Evolutionary conservation across 2,329 filamentous ascomycete species (phyloP).

Genomic region (Phialophora expanda): DNA sequence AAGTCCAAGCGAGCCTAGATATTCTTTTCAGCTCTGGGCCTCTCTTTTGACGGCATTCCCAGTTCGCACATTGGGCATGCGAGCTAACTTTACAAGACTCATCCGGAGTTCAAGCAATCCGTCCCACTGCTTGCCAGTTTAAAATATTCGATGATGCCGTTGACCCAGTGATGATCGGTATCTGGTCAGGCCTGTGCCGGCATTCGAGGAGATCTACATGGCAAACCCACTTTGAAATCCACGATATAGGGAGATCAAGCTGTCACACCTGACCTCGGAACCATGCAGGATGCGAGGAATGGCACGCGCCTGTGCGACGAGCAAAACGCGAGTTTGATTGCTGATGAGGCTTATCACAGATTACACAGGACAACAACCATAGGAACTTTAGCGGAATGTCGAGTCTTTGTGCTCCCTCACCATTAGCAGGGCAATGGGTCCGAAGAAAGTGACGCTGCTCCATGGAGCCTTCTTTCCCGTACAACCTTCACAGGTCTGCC

Average conservation of each 20-base stretch:
- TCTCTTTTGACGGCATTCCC: background rate
- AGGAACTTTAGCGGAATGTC: background rate
- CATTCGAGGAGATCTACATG: background rate
- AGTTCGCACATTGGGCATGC: background rate
- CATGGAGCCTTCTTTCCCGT: background rate
- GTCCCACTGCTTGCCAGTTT: background rate
- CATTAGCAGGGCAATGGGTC: background rate
- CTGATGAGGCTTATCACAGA: background rate
- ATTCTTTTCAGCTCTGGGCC: background rate
- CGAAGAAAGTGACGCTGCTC: background rate
- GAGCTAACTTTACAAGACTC: background rate
- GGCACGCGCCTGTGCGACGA: background rate
- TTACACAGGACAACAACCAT: background rate
- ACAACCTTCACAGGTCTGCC: background rate
- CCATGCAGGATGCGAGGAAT: background rate
- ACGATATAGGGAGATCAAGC: background rate
- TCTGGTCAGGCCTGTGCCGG: background rate
- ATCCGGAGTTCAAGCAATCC: background rate
- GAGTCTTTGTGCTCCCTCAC: background rate
- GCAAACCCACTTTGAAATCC: background rate
- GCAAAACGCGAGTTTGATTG: background rate
- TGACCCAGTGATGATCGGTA: background rate
- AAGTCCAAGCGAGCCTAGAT: background rate
- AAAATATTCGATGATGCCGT: background rate
- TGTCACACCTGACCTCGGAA: background rate